Conservation (phyloP, 2,329 filamentous ascomycete species). For the Scytalidium lignicola region DNA sequence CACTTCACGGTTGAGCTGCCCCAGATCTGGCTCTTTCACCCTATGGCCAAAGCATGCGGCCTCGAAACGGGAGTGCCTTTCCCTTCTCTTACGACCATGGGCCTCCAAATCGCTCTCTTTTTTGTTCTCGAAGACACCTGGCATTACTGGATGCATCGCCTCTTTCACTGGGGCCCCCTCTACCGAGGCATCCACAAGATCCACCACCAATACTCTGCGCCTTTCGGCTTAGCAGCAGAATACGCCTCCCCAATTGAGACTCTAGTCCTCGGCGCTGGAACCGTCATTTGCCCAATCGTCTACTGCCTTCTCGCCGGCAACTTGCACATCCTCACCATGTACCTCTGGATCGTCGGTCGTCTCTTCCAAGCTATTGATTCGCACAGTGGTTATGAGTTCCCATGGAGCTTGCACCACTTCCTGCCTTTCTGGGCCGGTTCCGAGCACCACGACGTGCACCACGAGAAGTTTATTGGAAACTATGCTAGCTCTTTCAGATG, state of each 20-base stretch:
- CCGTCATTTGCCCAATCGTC: conserved; percentile 74
- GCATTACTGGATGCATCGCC: conserved; percentile 97
- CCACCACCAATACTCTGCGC: conserved; percentile 97
- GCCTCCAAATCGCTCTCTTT: conserved; percentile 85
- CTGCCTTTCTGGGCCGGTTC: conserved; percentile 97
- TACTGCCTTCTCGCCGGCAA: conserved; percentile 81
- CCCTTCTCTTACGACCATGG: conserved; percentile 79
- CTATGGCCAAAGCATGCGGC: conserved; percentile 87
- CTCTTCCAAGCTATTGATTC: conserved; percentile 97
- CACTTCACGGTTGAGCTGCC: conserved; percentile 98
- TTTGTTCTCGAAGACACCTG: conserved; percentile 95
- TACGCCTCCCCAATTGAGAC: conserved; percentile 97
- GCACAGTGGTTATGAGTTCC: conserved; percentile 97
- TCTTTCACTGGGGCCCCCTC: conserved; percentile 87
- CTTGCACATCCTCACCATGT: conserved; percentile 96
- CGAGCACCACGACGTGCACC: conserved; percentile 93
- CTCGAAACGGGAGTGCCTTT: conserved; percentile 87
- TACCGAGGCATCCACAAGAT: conserved; percentile 99
- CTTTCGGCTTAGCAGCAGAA: conserved; percentile 92
- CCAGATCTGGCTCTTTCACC: conserved; percentile 99
- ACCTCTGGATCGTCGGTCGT: conserved; percentile 87
- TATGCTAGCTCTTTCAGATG: conserved; percentile 97
- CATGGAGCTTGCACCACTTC: conserved; percentile 93
- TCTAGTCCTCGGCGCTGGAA: conserved; percentile 87
- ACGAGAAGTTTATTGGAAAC: conserved; percentile 98